Base-by-base conservation (phyloP, 179 eudicot genomes). In the Heliamphora pulchella region DNA sequence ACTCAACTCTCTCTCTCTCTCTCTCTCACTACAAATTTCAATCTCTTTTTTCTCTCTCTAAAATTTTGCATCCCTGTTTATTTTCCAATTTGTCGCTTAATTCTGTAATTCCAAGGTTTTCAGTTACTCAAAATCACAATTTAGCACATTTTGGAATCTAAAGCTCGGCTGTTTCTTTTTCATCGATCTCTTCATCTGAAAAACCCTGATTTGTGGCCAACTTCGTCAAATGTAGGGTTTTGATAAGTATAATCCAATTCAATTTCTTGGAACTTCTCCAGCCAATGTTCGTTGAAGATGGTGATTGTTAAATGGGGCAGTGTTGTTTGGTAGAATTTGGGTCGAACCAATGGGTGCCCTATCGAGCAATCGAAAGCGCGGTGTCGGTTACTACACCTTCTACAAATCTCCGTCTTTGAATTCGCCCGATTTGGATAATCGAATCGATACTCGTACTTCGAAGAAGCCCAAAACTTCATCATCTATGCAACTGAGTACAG, bases 271-370 rank as follows among this genome's bases (percentile, higher is more conserved):
- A 76, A 44, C 18, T 43, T 54, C 75, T 5, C 50, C 46, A n/a
- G 18, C 55, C 51, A 20, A 69, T 70, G 44, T 41, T 41, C 17
- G 66, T 14, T 58, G 54, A 39, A 44, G 20, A 59, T 61, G 41
- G 67, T 0, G 3, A 10, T 46, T 20, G 15, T 76, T 17, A 76
- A 55, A 76, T 59, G 54, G 15, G 55, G 14, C 68, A 8, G 67
- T 59, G 55, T 79, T 44, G 46, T 79, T 47, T 73, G 55, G n/a
- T 31, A 51, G 62, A 5, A n/a, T 57, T 43, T 68, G 48, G 58
- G 48, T 67, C 58, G 15, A 61, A 50, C 55, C 81, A 74, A 91
- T 92, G 94, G 97, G 97, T 80, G 94, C 89, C 75, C 78, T 85
- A 82, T 82, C 88, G 18, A 75, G 74, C 75, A 86, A 83, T 78